Conservation (phyloP, 2,329 filamentous ascomycete genomes). For the Elsinoe australis region DNA sequence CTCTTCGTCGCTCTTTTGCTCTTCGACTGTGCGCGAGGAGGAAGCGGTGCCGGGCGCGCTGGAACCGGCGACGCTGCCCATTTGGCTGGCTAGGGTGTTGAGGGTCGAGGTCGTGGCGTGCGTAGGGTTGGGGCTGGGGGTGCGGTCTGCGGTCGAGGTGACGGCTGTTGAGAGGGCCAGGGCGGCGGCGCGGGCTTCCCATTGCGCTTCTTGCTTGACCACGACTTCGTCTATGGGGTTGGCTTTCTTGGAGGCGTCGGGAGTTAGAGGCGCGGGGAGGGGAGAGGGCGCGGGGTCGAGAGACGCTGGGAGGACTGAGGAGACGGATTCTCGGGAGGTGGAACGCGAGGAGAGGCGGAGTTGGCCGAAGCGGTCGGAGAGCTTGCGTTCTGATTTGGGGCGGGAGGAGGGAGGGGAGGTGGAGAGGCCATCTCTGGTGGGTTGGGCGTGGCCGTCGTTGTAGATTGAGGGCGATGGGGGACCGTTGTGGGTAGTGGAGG, state of each 20-base stretch:
- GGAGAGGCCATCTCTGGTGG: too few relatives aligned
- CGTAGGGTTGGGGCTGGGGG: neutral
- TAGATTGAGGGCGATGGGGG: neutral
- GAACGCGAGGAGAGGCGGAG: slow-evolving; percentile 34
- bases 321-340: slow-evolving; percentile 52
- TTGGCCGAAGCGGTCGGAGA: slow-evolving; percentile 58
- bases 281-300: slow-evolving; percentile 79
- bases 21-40: neutral
- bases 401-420: slow-evolving; percentile 20
- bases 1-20: slow-evolving; percentile 34
- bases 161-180: slow-evolving; percentile 50
- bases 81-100: neutral
- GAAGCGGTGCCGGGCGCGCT: neutral
- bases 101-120: neutral
- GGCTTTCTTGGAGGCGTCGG: slow-evolving; percentile 17
- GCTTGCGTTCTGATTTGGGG: slow-evolving; percentile 36
- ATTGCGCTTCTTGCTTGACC: slow-evolving; percentile 55
- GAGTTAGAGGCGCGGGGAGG: slow-evolving; percentile 31
- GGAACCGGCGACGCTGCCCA: slow-evolving; percentile 9
- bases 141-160: neutral
- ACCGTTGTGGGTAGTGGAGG: slow-evolving; percentile 16
- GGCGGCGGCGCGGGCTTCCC: slow-evolving; percentile 91
- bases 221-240: slow-evolving; percentile 6
- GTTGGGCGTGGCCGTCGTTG: neutral
- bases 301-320: slow-evolving; percentile 67